Conservation (phyloP, 2,329 filamentous ascomycete genomes). For the Akanthomyces muscarius region DNA sequence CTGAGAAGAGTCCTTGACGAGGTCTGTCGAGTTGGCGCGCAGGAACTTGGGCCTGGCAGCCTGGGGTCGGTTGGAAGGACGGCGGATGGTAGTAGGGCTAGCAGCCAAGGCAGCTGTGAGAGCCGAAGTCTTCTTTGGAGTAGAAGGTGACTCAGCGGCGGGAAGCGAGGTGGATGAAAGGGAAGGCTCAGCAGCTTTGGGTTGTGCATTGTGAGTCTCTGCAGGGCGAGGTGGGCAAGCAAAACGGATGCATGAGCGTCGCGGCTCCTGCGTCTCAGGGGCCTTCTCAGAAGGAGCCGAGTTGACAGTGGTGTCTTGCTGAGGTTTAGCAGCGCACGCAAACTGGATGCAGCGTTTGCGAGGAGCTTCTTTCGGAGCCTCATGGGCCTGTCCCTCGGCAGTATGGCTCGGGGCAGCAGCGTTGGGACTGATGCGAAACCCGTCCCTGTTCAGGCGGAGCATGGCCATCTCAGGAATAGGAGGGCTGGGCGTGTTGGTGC, state of each 20-base stretch:
- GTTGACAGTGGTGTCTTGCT: slow-evolving; percentile 23
- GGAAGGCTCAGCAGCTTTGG: slow-evolving; percentile 21
- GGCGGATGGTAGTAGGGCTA: slow-evolving; percentile 21
- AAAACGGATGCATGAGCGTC: slow-evolving; percentile 69
- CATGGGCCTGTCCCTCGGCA: slow-evolving; percentile 39
- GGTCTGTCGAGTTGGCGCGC: slow-evolving; percentile 46
- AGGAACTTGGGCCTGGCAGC: slow-evolving; percentile 42
- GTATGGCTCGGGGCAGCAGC: slow-evolving; percentile 25
- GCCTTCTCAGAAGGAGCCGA: slow-evolving; percentile 32
- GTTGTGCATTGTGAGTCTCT: slow-evolving; percentile 37
- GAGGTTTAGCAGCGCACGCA: slow-evolving; percentile 69
- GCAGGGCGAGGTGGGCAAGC: slow-evolving; percentile 59
- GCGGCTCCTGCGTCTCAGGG: slow-evolving; percentile 36
- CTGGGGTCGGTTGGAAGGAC: slow-evolving; percentile 23
- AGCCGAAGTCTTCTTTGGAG: slow-evolving; percentile 28
- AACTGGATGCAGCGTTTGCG: slow-evolving; percentile 92
- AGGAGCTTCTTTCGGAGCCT: slow-evolving; percentile 27
- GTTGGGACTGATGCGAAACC: slow-evolving; percentile 25
- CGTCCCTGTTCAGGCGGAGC: slow-evolving; percentile 35
- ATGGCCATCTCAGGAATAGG: slow-evolving; percentile 61
- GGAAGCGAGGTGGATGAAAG: slow-evolving; percentile 2
- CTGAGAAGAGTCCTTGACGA: slow-evolving; percentile 53
- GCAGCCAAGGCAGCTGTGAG: slow-evolving; percentile 24
- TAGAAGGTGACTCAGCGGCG: slow-evolving; percentile 22
- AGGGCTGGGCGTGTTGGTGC: slow-evolving; percentile 83